Base-by-base conservation (phyloP, 495 filamentous ascomycete species). In the Penicillium coffeae region DNA sequence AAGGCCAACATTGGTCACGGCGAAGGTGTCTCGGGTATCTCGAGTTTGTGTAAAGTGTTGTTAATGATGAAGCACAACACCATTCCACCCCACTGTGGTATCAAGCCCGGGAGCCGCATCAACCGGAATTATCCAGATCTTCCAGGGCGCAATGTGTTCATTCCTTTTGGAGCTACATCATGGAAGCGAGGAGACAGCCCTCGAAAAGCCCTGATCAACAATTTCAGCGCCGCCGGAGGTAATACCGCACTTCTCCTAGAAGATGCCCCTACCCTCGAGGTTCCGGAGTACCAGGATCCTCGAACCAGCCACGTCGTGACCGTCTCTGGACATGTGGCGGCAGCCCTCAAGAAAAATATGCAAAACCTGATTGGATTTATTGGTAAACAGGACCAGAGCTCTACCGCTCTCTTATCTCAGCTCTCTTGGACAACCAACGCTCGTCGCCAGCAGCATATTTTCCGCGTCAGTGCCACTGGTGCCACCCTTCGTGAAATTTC, bases 401-500 rank as follows among this genome's bases (percentile, higher is more conserved):
- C 75, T 0, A 22, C 32, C 1, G 10, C 35, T 1, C 19, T 14
- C 0, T 16, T 55, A 32, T 15, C 42, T 5, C 5, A 45, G 40
- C 43, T 91, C 0, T 77, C 86, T 2, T 91, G 89, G 63, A 86
- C 85, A 2, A 85, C 81, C 3, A 88, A 83, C 3, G 87, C 85
- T 35, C 79, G 87, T 19, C 79, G 81, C n/a, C 78, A 80, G 3
- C 87, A 89, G 38, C 78, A 88, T 61, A 4, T 21, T 56, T 0
- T 20, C 49, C 3, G 16, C 50, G 3, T 13, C 48, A 2, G 59
- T 8, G 0, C n/a, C n/a, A n/a, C n/a, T n/a, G n/a, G n/a, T n/a
- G n/a, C n/a, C n/a, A n/a, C n/a, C n/a, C n/a, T n/a, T n/a, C n/a
- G n/a, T n/a, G n/a, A n/a, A n/a, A n/a, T n/a, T n/a, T n/a, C n/a